Evolutionary conservation across 2,329 filamentous ascomycete genomes (phyloP), one percentile per base, ranked within the genome.

Genomic region (Dothidotthia symphoricarpi): DNA sequence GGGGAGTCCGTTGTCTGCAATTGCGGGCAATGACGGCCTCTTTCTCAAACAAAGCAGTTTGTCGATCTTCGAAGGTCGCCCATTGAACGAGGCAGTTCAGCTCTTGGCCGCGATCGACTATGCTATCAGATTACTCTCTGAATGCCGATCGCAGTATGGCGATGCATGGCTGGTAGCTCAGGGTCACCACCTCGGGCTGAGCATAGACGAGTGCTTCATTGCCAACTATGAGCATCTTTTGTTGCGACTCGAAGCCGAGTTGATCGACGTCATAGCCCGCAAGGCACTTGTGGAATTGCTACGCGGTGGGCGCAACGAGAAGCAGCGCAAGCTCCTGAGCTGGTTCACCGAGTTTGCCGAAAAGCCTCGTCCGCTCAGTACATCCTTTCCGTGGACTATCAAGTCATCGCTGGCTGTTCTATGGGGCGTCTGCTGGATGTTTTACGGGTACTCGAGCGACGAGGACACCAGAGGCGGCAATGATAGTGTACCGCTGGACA

Each of bases 161-260:
- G 59, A 64, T 34, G 42, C 50, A 27, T 64, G 61, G 57, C 55
- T 67, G 13, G 46, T 60, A 30, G 53, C 41, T 31, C 56, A 60
- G 41, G 59, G 62, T 27, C 47, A 55, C 17, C 48, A 59, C 12
- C 36, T 59, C 13, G 59, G 63, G 12, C 47, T 61, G 13, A 39
- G 40, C 22, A 51, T 66, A 9, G 63, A 69, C 44, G 63, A 65
- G 24, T 61, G 46, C 8, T 66, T 66, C 45, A 47, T 68, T 29
- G 69, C 70, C 13, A 73, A 72, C 48, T 66, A 72, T 39, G 61
- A 69, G 46, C 68, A 72, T 44, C 40, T 72, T 24, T 57, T 73
- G 33, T 45, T 68, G 38, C 60, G 63, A 36, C 55, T 72, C 13
- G 60, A 60, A 33, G 33, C 62, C n/a, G 55, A 61, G 40, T 54